phyloP scores from a whole-genome alignment of 495 filamentous ascomycete species.

The Annulohypoxylon maeteangense region DNA sequence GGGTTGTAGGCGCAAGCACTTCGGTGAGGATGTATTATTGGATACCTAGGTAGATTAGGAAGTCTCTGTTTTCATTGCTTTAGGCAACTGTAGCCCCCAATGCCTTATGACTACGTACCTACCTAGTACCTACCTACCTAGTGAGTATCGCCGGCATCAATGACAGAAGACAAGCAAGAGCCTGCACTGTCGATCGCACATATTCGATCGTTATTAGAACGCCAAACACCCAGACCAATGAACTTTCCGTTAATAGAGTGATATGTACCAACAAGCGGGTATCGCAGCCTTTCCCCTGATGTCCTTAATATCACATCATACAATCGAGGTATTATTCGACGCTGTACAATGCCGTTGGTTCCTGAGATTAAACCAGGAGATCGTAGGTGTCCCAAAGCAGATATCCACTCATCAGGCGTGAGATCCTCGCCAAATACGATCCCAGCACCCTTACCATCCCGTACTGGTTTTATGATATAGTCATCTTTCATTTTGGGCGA shows the following conservation, averaged over 20 bases:
- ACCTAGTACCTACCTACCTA: neutral
- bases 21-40: too few species aligned
- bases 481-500: neutral
- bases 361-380: neutral
- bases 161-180: conserved; percentile 8
- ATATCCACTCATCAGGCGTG: conserved; percentile 1
- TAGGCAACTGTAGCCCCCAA: too few species aligned
- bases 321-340: conserved; percentile 1
- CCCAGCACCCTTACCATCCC: neutral
- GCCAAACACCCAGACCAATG: conserved; percentile 3
- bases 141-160: neutral
- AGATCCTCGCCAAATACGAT: conserved; percentile 9
- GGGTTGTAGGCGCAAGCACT: too few species aligned
- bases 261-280: neutral
- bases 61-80: too few species aligned
- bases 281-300: neutral
- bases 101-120: neutral
- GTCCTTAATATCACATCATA: neutral
- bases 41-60: too few species aligned
- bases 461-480: conserved; percentile 4
- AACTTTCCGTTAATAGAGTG: neutral
- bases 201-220: conserved; percentile 1
- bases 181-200: neutral
- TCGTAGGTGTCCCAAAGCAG: neutral
- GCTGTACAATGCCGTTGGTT: neutral